phyloP scores from a whole-genome alignment of 495 filamentous ascomycete species.

The Sordaria brevicollis region DNA sequence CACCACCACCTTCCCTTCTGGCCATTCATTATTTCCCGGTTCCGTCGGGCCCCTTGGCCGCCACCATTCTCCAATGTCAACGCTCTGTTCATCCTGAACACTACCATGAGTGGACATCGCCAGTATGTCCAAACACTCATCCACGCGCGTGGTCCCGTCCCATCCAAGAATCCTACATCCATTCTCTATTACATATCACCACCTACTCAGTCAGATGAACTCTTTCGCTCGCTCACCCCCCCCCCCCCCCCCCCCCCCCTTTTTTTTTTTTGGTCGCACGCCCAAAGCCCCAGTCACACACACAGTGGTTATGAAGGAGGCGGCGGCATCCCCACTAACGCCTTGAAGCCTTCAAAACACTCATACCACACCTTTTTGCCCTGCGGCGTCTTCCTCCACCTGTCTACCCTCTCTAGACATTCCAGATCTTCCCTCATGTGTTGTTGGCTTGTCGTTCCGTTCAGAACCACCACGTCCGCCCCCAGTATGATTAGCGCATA shows the following conservation, averaged over 20 bases:
- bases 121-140: neutral
- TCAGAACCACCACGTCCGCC: constrained; percentile 47
- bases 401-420: constrained; percentile 38
- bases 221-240: neutral
- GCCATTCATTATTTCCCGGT: neutral
- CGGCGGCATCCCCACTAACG: constrained; percentile 5
- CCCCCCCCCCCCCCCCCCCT: too few species aligned
- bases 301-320: constrained; percentile 4
- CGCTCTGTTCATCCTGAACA: neutral
- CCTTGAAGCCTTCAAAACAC: constrained; percentile 35
- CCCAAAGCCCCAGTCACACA: too few species aligned
- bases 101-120: neutral
- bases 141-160: neutral
- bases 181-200: neutral
- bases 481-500: constrained; percentile 59
- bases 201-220: neutral
- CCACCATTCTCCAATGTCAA: neutral
- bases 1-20: neutral
- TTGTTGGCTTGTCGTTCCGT: constrained; percentile 54
- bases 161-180: neutral
- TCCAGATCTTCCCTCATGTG: constrained; percentile 60
- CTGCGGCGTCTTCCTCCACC: constrained; percentile 32
- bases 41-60: neutral
- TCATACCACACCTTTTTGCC: constrained; percentile 35
- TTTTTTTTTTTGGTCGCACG: neutral